Evolutionary conservation across 2,329 filamentous ascomycete species (phyloP).

Genomic region (Drechslerella dactyloides): DNA sequence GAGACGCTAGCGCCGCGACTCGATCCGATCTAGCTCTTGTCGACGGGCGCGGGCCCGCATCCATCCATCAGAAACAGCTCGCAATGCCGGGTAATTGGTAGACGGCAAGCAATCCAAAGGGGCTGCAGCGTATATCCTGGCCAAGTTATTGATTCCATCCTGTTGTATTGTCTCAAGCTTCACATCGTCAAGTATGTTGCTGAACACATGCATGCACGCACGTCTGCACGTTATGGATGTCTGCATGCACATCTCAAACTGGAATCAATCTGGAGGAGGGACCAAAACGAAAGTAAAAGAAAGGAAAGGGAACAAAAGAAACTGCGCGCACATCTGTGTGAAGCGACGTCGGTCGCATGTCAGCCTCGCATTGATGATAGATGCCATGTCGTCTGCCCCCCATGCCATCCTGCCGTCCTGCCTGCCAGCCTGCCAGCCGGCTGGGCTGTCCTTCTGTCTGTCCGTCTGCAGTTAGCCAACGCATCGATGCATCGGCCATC

Average conservation of each 20-base stretch:
- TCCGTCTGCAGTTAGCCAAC: slow-evolving; percentile 11
- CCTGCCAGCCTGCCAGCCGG: not conserved
- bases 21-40: not conserved
- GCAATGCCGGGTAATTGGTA: not conserved
- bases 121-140: not conserved
- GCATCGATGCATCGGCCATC: slow-evolving; percentile 24
- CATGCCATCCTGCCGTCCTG: not conserved
- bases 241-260: too few relatives aligned
- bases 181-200: not conserved
- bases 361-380: slow-evolving; percentile 22
- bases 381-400: not conserved
- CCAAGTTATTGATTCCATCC: too few relatives aligned
- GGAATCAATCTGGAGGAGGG: not conserved
- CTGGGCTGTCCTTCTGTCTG: not conserved
- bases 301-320: not conserved
- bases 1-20: not conserved
- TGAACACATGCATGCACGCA: too few relatives aligned
- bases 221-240: too few relatives aligned
- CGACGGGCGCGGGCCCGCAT: not conserved
- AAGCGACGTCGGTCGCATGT: slow-evolving; percentile 25
- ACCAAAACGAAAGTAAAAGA: not conserved
- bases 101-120: slow-evolving; percentile 1
- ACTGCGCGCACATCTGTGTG: not conserved
- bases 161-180: too few relatives aligned
- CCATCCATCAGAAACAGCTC: not conserved